A percentile compares a stretch with the other conserved stretches of the same genome.
Conservation (phyloP, 2,329 filamentous ascomycete species). For the Emmonsia crescens region DNA sequence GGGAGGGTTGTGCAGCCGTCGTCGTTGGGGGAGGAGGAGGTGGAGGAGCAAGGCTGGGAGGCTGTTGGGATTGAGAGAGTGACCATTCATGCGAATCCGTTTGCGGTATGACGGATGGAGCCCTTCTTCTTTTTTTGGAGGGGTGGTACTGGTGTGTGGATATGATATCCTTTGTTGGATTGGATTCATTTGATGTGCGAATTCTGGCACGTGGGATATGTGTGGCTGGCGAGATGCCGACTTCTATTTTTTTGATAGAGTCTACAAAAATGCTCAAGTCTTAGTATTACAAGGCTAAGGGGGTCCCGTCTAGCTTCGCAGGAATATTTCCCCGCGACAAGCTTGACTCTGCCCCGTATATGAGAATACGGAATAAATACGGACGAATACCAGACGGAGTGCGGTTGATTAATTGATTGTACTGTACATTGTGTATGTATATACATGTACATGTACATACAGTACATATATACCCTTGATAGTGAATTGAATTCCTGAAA, state of each 20-base stretch:
- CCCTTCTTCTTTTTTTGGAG: not conserved
- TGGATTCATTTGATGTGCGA: not conserved
- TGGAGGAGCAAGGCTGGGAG: slow-evolving; percentile 33
- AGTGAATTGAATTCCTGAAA: not conserved
- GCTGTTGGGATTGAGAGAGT: slow-evolving; percentile 45
- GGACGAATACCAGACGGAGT: not conserved
- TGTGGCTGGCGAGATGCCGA: not conserved
- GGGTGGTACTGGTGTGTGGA: not conserved
- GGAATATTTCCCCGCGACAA: not conserved
- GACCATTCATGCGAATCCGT: slow-evolving; percentile 54
- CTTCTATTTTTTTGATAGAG: not conserved
- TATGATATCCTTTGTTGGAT: not conserved
- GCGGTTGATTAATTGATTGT: not conserved
- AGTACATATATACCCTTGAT: not conserved
- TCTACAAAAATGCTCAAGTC: not conserved
- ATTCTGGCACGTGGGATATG: not conserved
- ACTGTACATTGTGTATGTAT: no score
- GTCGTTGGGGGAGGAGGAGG: slow-evolving; percentile 23
- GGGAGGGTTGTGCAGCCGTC: slow-evolving; percentile 40
- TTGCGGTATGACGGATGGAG: slow-evolving; percentile 40
- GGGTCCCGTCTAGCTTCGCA: not conserved
- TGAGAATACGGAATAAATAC: not conserved
- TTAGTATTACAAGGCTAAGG: no score
- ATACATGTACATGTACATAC: no score
- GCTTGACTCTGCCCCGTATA: not conserved